Percentiles rank a stretch among this genome's conserved stretches.
Conservation (phyloP, 2,329 filamentous ascomycete genomes). For the Trichoderma simmonsii region DNA sequence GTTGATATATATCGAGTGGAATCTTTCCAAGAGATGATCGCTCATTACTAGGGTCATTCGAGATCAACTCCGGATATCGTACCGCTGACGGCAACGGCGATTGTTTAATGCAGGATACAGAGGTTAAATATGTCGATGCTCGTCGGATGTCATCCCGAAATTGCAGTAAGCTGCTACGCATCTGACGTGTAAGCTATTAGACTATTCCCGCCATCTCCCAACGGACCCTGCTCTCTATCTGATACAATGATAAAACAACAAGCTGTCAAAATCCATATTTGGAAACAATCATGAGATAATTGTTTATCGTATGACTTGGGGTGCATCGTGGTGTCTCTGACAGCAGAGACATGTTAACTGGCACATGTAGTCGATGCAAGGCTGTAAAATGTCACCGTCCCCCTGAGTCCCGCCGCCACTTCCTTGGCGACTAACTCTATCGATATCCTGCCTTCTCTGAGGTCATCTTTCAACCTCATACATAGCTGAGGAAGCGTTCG, state of each 20-base stretch:
- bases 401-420: not conserved
- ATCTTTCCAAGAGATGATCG: not conserved
- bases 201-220: not conserved
- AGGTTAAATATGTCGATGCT: not conserved
- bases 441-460: not conserved
- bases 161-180: not conserved
- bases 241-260: not conserved
- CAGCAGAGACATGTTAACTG: not conserved
- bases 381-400: not conserved
- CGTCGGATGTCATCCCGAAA: slow-evolving; percentile 2
- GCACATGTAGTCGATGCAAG: not conserved
- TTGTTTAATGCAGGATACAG: not conserved
- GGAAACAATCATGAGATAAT: not conserved
- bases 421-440: not conserved
- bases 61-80: not conserved
- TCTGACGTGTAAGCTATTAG: not conserved
- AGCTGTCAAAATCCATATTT: not conserved
- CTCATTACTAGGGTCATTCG: not conserved
- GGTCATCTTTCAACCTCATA: not conserved
- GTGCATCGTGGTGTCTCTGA: not conserved
- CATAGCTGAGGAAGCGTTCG: not conserved
- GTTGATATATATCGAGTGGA: not conserved
- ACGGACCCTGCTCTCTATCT: not conserved
- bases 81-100: not conserved
- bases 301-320: not conserved